Evolutionary conservation across 306 rosid genomes (phyloP), one percentile per base, ranked within the genome.

Genomic region (Gastrolobium villosum): DNA sequence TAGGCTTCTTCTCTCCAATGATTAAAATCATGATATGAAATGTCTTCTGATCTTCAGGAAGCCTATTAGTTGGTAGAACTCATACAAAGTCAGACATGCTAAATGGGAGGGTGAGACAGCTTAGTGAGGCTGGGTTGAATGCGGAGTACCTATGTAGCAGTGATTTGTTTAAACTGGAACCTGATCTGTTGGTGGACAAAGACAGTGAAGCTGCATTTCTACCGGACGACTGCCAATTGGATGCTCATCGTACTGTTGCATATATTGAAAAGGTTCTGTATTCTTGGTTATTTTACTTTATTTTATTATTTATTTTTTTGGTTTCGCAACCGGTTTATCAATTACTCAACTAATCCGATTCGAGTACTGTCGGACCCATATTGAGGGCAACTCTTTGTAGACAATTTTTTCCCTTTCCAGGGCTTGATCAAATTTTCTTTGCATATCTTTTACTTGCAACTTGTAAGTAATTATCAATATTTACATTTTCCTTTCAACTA

Each of bases 201-300:
- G 86, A 84, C 60, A 81, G 81, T 74, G 88, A 93, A 69, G 97
- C 96, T 74, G 93, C 96, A 59, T 90, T 87, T 80, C 82, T 89
- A 69, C 94, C 98, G 11, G 93, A 84, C 81, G 98, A 94, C 66
- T 85, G 84, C 79, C 97, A 94, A 86, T 74, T 94, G 83, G 97
- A 94, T 90, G 98, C 98, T 81, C 86, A 74, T 60, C 80, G 80
- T 32, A 50, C 91, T 2, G 89, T 88, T 76, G 89, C 83, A 14
- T 81, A 77, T 79, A 83, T 94, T 75, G 90, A 87, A 83, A 83
- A 87, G 97, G 98, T 90, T 70, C 14, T 73, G 36, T 45, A 55
- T 81, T 70, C 10, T 50, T 32, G 45, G 56, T 75, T 46, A 20
- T 20, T 20, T 20, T 20, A 20, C 1, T 20, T 20, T 20, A 20